These are phyloP conservation scores for Lepidopterella palustris DNA, from an alignment of 495 filamentous ascomycete species.

Conservation along the genomic window DNA sequence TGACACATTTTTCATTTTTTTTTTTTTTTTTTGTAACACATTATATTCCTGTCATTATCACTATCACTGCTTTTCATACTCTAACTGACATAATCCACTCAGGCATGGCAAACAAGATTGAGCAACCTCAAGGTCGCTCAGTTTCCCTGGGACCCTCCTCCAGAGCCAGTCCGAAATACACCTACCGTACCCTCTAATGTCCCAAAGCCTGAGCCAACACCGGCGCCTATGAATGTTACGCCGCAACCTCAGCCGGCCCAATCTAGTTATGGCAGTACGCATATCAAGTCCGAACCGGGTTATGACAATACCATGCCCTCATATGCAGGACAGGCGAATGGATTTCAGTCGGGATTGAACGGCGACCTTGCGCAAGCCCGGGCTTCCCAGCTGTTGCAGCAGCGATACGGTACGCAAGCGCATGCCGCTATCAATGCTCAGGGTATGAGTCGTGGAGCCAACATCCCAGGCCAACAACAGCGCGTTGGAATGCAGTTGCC, in stretches of 20 bases:
- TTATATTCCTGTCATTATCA: background rate
- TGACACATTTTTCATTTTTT: slow-evolving; percentile 12
- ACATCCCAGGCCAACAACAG: slow-evolving; percentile 8
- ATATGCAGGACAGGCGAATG: slow-evolving; percentile 27
- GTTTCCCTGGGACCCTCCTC: slow-evolving; percentile 91
- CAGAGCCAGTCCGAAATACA: slow-evolving; percentile 47
- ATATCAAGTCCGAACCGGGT: slow-evolving; percentile 74
- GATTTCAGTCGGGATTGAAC: slow-evolving; percentile 41
- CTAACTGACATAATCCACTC: slow-evolving; percentile 1
- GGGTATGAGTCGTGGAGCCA: slow-evolving; percentile 5
- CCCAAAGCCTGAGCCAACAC: slow-evolving; percentile 30
- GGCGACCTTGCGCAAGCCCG: slow-evolving; percentile 55
- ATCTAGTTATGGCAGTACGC: slow-evolving; percentile 38
- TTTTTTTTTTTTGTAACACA: slow-evolving; percentile 4
- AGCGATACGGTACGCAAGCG: slow-evolving; percentile 59
- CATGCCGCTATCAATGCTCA: slow-evolving; percentile 34
- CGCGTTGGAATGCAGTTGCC: slow-evolving; percentile 19
- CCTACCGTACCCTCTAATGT: slow-evolving; percentile 58
- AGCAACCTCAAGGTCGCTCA: slow-evolving; percentile 71
- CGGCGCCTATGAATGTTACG: slow-evolving; percentile 34
- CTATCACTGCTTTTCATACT: background rate
- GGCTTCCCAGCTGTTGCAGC: slow-evolving; percentile 59
- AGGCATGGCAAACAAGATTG: slow-evolving; percentile 93
- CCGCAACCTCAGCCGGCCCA: slow-evolving; percentile 23
- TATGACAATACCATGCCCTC: slow-evolving; percentile 33